phyloP scores from a whole-genome alignment of 106 monocot species.

The Acorus calamus region DNA sequence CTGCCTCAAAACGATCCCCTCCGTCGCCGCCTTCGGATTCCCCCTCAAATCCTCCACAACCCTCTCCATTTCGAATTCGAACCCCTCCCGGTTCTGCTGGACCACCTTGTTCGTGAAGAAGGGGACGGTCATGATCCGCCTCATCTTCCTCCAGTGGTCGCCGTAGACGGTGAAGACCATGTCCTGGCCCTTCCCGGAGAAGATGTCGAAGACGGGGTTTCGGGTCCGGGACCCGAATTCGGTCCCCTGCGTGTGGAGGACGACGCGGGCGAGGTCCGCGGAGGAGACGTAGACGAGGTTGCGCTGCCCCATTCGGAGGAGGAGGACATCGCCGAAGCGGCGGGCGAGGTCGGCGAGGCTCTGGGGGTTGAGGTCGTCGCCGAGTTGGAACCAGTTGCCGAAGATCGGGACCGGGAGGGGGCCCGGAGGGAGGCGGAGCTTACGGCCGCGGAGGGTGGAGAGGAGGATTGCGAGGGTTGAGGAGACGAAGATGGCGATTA shows the following conservation, averaged over 20 bases:
- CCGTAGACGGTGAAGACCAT: conserved; percentile 90
- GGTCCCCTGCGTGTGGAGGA: conserved; percentile 70
- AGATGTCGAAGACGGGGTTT: conserved; percentile 81
- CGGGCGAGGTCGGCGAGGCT: conserved; percentile 47
- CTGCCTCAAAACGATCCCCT: conserved; percentile 42
- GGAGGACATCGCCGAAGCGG: conserved; percentile 51
- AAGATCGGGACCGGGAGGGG: conserved; percentile 52
- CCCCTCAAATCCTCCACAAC: conserved; percentile 55
- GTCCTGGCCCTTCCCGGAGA: conserved; percentile 81
- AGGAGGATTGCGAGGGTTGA: conserved; percentile 21
- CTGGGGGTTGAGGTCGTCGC: conserved; percentile 69
- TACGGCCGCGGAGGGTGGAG: conserved; percentile 20
- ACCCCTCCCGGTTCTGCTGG: conserved; percentile 42
- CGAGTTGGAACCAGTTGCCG: conserved; percentile 80
- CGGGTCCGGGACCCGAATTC: conserved; percentile 84
- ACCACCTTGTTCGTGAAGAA: conserved; percentile 92
- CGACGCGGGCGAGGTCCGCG: conserved; percentile 58
- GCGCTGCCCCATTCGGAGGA: conserved; percentile 65
- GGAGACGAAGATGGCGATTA: conserved; percentile 37
- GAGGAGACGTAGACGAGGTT: conserved; percentile 68
- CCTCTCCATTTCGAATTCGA: conserved; percentile 49
- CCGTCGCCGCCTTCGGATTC: conserved; percentile 34
- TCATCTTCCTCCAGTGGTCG: conserved; percentile 87
- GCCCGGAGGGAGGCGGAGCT: conserved; percentile 38
- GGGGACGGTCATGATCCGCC: conserved; percentile 84